A percentile compares a stretch with the other conserved stretches of the same genome.
These are phyloP conservation scores for Arabis hirsuta DNA, from an alignment of 345 rosid species.

Conservation along the genomic window DNA sequence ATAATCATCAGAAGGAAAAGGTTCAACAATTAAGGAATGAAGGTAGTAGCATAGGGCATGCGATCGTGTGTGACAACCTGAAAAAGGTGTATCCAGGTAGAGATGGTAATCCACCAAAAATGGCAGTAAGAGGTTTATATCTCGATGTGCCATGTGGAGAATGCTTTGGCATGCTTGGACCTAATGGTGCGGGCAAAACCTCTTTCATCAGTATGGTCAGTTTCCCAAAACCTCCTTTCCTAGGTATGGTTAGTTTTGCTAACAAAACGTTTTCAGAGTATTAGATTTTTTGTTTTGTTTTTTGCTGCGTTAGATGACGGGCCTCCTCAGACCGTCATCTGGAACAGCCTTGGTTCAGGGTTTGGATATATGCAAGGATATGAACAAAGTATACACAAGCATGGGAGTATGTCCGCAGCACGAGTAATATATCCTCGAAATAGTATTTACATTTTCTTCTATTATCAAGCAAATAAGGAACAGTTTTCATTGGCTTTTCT, in stretches of 20 bases:
- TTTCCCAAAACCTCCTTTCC: not conserved
- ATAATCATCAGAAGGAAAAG: constrained; percentile 63
- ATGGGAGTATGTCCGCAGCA: constrained; percentile 99
- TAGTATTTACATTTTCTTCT: not conserved
- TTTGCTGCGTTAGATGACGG: constrained; percentile 70
- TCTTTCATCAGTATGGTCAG: constrained; percentile 92
- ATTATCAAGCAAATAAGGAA: constrained; percentile 14
- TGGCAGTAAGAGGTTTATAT: constrained; percentile 86
- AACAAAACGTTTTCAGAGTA: not conserved
- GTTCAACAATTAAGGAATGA: constrained; percentile 70
- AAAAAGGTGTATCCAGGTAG: constrained; percentile 85
- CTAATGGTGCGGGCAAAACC: constrained; percentile 97
- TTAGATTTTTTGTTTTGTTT: not conserved
- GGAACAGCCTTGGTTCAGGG: constrained; percentile 85
- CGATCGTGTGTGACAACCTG: constrained; percentile 74
- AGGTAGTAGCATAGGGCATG: constrained; percentile 51
- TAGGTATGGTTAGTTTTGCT: no score
- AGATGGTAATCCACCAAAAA: constrained; percentile 86
- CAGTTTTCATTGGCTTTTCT: not conserved
- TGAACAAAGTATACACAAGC: constrained; percentile 76
- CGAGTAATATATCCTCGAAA: constrained; percentile 55
- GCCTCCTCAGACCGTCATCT: constrained; percentile 77
- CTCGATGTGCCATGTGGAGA: constrained; percentile 86
- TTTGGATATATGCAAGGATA: constrained; percentile 66
- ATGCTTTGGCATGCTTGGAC: constrained; percentile 98